A percentile compares a stretch with the other conserved stretches of the same genome.
Evolutionary conservation across 176 grass and related monocot genomes (phyloP).

Genomic region (Bonia amplexicaulis): DNA sequence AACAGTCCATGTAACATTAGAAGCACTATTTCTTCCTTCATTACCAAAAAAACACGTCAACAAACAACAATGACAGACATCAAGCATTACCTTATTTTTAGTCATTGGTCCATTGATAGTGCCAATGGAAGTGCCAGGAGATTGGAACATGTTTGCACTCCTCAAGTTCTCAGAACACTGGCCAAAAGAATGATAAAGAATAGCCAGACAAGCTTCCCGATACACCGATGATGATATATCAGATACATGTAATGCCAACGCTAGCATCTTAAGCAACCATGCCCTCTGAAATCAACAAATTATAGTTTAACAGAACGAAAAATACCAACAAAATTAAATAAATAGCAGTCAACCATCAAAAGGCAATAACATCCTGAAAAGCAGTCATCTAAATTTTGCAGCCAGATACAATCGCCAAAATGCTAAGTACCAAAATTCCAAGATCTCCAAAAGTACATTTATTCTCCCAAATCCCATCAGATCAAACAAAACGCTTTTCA

Average conservation of each 20-base stretch:
- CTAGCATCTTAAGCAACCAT: slow-evolving; percentile 87
- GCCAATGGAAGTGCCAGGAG: slow-evolving; percentile 22
- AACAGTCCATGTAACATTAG: neutral
- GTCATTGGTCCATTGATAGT: slow-evolving; percentile 29
- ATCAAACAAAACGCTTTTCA: neutral
- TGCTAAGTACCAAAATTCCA: neutral
- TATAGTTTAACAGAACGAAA: slow-evolving; percentile 17
- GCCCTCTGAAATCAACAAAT: slow-evolving; percentile 66
- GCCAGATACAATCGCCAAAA: neutral
- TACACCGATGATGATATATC: slow-evolving; percentile 72
- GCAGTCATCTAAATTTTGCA: neutral
- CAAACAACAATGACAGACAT: neutral
- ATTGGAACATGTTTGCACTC: slow-evolving; percentile 33
- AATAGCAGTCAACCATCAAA: slow-evolving; percentile 11
- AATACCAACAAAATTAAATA: slow-evolving; percentile 15
- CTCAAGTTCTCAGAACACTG: slow-evolving; percentile 32
- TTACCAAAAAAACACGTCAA: neutral
- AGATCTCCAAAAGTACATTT: neutral
- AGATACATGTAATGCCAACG: slow-evolving; percentile 84
- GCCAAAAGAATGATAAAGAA: slow-evolving; percentile 69
- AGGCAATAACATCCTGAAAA: neutral
- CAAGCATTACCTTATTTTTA: slow-evolving; percentile 49
- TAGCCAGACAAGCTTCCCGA: slow-evolving; percentile 66
- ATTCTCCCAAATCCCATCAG: neutral
- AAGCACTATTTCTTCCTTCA: neutral